Conservation (phyloP, 352 stramenopile genomes). For the Phytophthora palmivora region DNA sequence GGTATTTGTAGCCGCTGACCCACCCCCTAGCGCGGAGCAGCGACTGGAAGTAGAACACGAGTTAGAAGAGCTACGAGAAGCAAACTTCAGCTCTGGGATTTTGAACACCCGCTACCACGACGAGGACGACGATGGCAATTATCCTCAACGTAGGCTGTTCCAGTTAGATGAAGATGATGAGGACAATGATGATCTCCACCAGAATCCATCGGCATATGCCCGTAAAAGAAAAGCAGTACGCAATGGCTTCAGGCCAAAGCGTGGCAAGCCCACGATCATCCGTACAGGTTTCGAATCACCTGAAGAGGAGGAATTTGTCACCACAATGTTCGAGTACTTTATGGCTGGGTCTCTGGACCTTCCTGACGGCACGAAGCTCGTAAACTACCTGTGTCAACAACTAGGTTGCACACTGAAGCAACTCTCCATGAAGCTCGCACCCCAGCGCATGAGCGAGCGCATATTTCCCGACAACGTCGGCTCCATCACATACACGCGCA, state of each 20-base stretch:
- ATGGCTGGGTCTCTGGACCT: slow-evolving; percentile 61
- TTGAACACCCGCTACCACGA: slow-evolving; percentile 17
- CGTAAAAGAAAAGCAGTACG: slow-evolving; percentile 24
- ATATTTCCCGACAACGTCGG: slow-evolving; percentile 70
- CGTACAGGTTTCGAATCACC: slow-evolving; percentile 73
- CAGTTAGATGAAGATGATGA: slow-evolving; percentile 18
- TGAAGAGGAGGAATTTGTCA: slow-evolving; percentile 72
- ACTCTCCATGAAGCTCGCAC: slow-evolving; percentile 77
- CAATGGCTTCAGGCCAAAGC: slow-evolving; percentile 27
- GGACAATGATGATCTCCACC: slow-evolving; percentile 4
- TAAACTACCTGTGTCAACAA: slow-evolving; percentile 65
- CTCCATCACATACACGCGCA: slow-evolving; percentile 58
- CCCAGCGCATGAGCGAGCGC: slow-evolving; percentile 52
- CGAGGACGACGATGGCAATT: slow-evolving; percentile 8
- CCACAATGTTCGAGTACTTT: slow-evolving; percentile 69
- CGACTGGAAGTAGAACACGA: slow-evolving; percentile 41
- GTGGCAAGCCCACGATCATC: slow-evolving; percentile 69
- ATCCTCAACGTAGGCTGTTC: slow-evolving; percentile 15
- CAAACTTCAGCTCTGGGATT: slow-evolving; percentile 41
- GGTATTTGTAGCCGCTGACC: slow-evolving; percentile 57
- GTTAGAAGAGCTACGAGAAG: slow-evolving; percentile 43
- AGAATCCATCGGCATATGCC: slow-evolving; percentile 6
- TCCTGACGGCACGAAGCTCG: slow-evolving; percentile 59
- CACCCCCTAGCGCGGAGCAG: slow-evolving; percentile 39
- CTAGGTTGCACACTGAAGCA: slow-evolving; percentile 61